phyloP scores from a whole-genome alignment of 2,329 filamentous ascomycete species.

The Colletotrichum eremochloae region DNA sequence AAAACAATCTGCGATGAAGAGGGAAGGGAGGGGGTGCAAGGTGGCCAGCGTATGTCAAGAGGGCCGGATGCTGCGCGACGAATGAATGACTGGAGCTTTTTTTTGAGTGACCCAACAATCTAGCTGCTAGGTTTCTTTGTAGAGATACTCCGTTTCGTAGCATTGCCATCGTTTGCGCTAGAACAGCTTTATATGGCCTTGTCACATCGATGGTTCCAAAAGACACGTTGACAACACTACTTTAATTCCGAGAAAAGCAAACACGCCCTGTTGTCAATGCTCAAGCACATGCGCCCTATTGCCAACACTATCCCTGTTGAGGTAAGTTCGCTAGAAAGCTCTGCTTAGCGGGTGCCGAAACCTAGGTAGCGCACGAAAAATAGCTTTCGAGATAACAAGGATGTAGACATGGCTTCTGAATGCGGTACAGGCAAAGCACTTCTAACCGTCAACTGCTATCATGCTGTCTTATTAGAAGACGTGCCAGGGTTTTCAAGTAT shows the following conservation, averaged over 20 bases:
- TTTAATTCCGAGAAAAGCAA: not conserved
- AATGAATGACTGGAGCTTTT: not conserved
- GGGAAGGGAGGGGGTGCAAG: not conserved
- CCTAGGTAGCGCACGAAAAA: no score
- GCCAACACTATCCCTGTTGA: slow-evolving; percentile 33
- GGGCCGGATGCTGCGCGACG: not conserved
- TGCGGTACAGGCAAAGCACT: no score
- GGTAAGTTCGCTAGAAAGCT: not conserved
- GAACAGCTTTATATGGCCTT: not conserved
- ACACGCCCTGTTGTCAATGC: no score
- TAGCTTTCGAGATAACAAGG: no score
- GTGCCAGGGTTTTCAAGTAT: no score
- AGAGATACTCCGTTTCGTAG: not conserved
- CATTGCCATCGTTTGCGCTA: not conserved
- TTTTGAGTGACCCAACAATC: not conserved
- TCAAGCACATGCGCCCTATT: slow-evolving; percentile 17
- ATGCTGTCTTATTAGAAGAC: no score
- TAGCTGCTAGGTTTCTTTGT: slow-evolving; percentile 9
- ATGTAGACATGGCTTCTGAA: no score
- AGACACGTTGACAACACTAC: slow-evolving; percentile 27
- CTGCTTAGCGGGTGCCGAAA: no score
- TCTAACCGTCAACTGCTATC: no score
- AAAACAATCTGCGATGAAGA: not conserved
- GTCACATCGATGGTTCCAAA: not conserved
- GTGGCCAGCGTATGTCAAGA: not conserved